These are phyloP conservation scores for Suhomyces taliae DNA, from an alignment of 1,139 yeast genomes.

Conservation along the genomic window DNA sequence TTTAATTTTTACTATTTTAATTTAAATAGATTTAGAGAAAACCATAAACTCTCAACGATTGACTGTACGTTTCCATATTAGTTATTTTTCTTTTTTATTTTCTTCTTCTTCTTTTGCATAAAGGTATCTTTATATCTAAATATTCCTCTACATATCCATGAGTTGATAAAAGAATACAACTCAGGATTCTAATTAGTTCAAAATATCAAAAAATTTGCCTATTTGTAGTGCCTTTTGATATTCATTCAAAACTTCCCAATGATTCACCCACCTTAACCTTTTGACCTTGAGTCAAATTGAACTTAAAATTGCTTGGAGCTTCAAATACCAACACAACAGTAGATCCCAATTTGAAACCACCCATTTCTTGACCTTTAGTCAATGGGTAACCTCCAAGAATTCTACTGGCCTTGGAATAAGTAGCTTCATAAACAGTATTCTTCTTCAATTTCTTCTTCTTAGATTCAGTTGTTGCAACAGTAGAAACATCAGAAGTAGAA, in stretches of 20 bases:
- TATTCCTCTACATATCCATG: too few relatives aligned
- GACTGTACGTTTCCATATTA: too few relatives aligned
- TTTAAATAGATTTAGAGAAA: too few relatives aligned
- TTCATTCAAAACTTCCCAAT: constrained; percentile 53
- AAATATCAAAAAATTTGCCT: too few relatives aligned
- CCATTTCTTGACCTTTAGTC: constrained; percentile 91
- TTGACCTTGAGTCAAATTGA: constrained; percentile 68
- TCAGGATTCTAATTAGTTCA: too few relatives aligned
- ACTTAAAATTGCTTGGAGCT: constrained; percentile 81
- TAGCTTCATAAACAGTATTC: constrained; percentile 92
- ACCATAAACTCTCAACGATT: too few relatives aligned
- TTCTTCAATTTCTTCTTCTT: constrained; percentile 50
- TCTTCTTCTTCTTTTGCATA: too few relatives aligned
- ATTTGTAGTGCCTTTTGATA: background rate
- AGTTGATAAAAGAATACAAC: too few relatives aligned
- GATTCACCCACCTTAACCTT: constrained; percentile 83
- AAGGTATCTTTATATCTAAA: too few relatives aligned
- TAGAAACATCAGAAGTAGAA: constrained; percentile 13
- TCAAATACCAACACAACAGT: constrained; percentile 96
- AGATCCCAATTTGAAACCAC: constrained; percentile 94
- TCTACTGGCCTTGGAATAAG: constrained; percentile 76
- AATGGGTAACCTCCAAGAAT: constrained; percentile 88
- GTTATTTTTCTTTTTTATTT: too few relatives aligned
- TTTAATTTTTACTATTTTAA: too few relatives aligned
- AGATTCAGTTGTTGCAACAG: constrained; percentile 13